Base-by-base conservation (phyloP, 1,139 yeast genomes). In the Diutina neorugosa region DNA sequence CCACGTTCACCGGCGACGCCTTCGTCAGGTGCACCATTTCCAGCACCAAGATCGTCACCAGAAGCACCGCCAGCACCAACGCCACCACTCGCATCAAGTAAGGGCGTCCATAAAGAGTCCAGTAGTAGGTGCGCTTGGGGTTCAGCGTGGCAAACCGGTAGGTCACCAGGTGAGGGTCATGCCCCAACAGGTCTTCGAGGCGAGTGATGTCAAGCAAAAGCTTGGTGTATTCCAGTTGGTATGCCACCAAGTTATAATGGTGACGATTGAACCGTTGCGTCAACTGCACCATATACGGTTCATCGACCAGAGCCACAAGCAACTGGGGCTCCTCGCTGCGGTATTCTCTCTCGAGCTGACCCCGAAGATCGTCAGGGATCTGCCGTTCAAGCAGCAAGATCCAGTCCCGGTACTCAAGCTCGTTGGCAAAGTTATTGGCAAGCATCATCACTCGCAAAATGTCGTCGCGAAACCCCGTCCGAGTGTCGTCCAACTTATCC, bases 21-120 rank as follows among this genome's bases (percentile, higher is more conserved):
- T 65, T 70, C 1, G 93, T 82, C 5, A 89, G 85, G 63, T 87
- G 91, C 55, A 86, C 74, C 51, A 85, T 70, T 63, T 88, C 96
- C 18, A 93, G 84, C 69, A 86, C 84, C 20, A 85, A 73, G 8
- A 88, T 70, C 1, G 80, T 63, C 14, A 81, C 65, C 0, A 91
- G 80, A 6, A 61, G 60, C 3, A 54, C 53, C 54, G 65, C 68
- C 20, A 84, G 61, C 0, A 68, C 19, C 4, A 55, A 40, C 18
- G 31, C 31, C 2, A 20, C 14, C 2, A 46, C 14, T 11, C 50
- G 12, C 41, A 16, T 11, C 14, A 18, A 4, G 2, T 11, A 4
- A 7, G 50, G 50, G 2, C 27, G 21, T 2, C n/a, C 50, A 19
- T 46, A 27, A 5, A n/a, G 16, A 14, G 19, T 46, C n/a, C 25